Evolutionary conservation across 306 rosid species (phyloP), one percentile per base, ranked within the genome.

Genomic region (Pterocarpus santalinus): DNA sequence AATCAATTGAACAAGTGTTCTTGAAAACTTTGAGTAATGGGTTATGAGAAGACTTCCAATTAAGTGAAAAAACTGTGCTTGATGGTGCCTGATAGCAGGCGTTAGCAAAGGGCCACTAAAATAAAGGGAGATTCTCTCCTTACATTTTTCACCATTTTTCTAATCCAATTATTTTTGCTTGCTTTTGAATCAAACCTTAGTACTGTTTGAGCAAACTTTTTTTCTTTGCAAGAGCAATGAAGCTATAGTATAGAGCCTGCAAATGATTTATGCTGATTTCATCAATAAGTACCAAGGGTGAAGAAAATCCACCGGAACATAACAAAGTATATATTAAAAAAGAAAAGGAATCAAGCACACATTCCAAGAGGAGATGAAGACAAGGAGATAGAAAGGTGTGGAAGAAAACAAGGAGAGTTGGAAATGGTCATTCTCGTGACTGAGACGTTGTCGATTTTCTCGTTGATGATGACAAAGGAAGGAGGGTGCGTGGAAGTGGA

Each of bases 351-450:
- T 86, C 88, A 75, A 85, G 63, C 97, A 81, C 95, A 87, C 79
- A 88, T 80, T 80, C 90, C 95, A 87, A 91, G 91, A 82, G 65
- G 65, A 61, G 55, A 81, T 88, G 76, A 91, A 58, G 97, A 93
- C 97, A 91, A 91, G 82, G 58, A 89, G 87, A 87, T 78, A 76
- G 78, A 78, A 77, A 83, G 81, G 47, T 69, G 83, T 38, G 34
- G 86, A 86, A 87, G 87, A 89, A 89, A 88, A 91, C 88, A 87
- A 80, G 70, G 82, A 53, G 81, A 80, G 92, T 87, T 66, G 92
- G 90, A 88, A 88, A 81, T 56, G 92, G 92, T 85, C 92, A 15
- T 61, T 85, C 92, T 88, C 91, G 90, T 90, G 97, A 88, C 79
- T 78, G 85, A 69, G 89, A 89, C 89, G 57, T 85, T 65, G 89